A percentile compares a stretch with the other conserved stretches of the same genome.
Evolutionary conservation across 1,284 basidiomycete genomes (phyloP).

Genomic region (Cryptococcus maquisensis): DNA sequence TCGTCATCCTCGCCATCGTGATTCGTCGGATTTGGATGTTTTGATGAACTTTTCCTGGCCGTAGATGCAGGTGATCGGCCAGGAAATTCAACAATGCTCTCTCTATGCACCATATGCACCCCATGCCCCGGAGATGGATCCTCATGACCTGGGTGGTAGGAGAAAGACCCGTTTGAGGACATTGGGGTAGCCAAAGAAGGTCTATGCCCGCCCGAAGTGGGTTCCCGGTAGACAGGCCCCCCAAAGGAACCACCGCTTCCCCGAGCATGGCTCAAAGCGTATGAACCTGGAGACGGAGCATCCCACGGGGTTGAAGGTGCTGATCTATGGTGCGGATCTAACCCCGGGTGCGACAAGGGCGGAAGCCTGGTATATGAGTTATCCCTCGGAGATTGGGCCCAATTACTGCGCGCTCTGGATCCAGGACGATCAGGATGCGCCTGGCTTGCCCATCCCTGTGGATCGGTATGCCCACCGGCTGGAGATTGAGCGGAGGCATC

Average conservation of each 20-base stretch:
- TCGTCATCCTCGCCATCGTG: slow-evolving; percentile 7
- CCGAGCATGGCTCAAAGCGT: slow-evolving; percentile 10
- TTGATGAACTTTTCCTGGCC: slow-evolving; percentile 1
- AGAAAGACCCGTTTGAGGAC: slow-evolving; percentile 4
- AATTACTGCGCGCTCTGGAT: slow-evolving; percentile 7
- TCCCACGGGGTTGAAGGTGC: slow-evolving; percentile 13
- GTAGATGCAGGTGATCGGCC: not conserved
- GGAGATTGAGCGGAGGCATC: slow-evolving; percentile 11
- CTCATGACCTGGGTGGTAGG: not conserved
- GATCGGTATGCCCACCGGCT: slow-evolving; percentile 20
- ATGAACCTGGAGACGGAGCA: slow-evolving; percentile 14
- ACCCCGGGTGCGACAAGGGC: slow-evolving; percentile 11
- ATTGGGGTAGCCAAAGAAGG: slow-evolving; percentile 13
- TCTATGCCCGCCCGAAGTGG: slow-evolving; percentile 3
- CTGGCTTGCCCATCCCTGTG: slow-evolving; percentile 14
- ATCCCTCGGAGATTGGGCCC: slow-evolving; percentile 13
- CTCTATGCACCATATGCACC: not conserved
- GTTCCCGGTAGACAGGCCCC: slow-evolving; percentile 2
- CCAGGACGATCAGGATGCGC: slow-evolving; percentile 6
- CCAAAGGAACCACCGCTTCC: slow-evolving; percentile 1
- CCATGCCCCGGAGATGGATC: not conserved
- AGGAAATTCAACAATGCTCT: not conserved
- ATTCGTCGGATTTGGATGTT: slow-evolving; percentile 15
- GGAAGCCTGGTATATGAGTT: slow-evolving; percentile 14
- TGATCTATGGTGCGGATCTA: slow-evolving; percentile 1